Percentiles rank a stretch among this genome's conserved stretches.
Evolutionary conservation across 2,329 filamentous ascomycete species (phyloP).

Genomic region (Xylariaceae sp.): DNA sequence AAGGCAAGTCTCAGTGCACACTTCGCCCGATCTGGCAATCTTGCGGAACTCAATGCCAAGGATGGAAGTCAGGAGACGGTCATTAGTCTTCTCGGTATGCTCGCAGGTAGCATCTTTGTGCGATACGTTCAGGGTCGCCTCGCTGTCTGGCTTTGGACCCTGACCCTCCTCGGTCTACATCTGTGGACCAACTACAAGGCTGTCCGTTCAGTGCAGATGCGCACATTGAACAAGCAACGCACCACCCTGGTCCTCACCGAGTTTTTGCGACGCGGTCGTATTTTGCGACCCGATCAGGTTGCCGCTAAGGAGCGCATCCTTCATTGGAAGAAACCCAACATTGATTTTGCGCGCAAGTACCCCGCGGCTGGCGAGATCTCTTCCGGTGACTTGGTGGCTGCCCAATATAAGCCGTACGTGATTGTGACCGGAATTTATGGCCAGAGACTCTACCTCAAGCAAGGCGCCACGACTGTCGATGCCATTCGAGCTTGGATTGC

Average conservation of each 20-base stretch:
- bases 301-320: conserved; percentile 61
- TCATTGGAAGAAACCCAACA: conserved; percentile 42
- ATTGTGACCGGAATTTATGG: conserved; percentile 49
- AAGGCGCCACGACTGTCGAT: conserved; percentile 40
- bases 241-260: conserved; percentile 70
- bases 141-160: conserved; percentile 69
- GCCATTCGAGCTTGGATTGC: conserved; percentile 36
- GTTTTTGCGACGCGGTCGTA: conserved; percentile 44
- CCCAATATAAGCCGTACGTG: conserved; percentile 51
- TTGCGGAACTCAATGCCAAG: conserved; percentile 84
- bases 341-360: conserved; percentile 36
- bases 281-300: conserved; percentile 62
- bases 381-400: conserved; percentile 43
- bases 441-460: conserved; percentile 60
- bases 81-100: conserved; percentile 81
- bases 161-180: conserved; percentile 68
- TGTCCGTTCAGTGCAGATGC: conserved; percentile 78
- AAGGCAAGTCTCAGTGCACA: conserved; percentile 90
- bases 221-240: conserved; percentile 78
- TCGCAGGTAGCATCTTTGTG: conserved; percentile 76
- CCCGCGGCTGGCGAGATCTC: conserved; percentile 22
- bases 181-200: conserved; percentile 81
- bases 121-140: conserved; percentile 64
- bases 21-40: conserved; percentile 80
- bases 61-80: conserved; percentile 95